These are phyloP conservation scores for Coniophora puteana DNA, from an alignment of 1,284 basidiomycete genomes.

Conservation along the genomic window DNA sequence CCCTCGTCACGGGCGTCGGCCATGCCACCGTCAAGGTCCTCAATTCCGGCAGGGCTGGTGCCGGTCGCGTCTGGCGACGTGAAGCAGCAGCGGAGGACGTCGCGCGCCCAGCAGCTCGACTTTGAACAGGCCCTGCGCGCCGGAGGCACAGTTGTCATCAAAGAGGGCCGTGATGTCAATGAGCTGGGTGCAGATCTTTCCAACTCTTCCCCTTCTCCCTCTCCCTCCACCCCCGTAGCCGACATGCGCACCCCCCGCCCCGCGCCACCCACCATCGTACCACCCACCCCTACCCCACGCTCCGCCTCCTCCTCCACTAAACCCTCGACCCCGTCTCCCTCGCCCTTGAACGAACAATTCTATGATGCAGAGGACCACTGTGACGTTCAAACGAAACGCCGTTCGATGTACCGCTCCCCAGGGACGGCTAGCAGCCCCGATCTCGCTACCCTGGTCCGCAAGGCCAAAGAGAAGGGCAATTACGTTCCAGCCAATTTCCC, in stretches of 20 bases:
- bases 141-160: slow-evolving; percentile 62
- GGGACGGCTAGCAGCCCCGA: slow-evolving; percentile 89
- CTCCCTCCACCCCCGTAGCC: slow-evolving; percentile 19
- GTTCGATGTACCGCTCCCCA: slow-evolving; percentile 82
- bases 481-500: slow-evolving; percentile 33
- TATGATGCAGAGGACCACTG: slow-evolving; percentile 61
- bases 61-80: slow-evolving; percentile 52
- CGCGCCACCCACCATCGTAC: slow-evolving; percentile 49
- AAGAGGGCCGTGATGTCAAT: slow-evolving; percentile 66
- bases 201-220: slow-evolving; percentile 34
- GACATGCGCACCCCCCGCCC: slow-evolving; percentile 35
- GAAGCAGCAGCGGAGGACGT: slow-evolving; percentile 45
- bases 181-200: slow-evolving; percentile 50
- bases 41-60: slow-evolving; percentile 50
- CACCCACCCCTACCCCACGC: slow-evolving; percentile 48
- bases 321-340: slow-evolving; percentile 27
- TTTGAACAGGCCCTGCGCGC: slow-evolving; percentile 71
- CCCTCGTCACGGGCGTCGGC: slow-evolving; percentile 37
- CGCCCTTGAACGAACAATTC: slow-evolving; percentile 52
- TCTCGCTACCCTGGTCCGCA: slow-evolving; percentile 77
- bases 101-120: slow-evolving; percentile 71
- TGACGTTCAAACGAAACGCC: slow-evolving; percentile 69
- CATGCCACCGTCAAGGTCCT: slow-evolving; percentile 42
- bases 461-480: slow-evolving; percentile 67
- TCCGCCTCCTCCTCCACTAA: slow-evolving; percentile 28